phyloP scores from a whole-genome alignment of 306 rosid species.

The Lathyrus tuberosus region DNA sequence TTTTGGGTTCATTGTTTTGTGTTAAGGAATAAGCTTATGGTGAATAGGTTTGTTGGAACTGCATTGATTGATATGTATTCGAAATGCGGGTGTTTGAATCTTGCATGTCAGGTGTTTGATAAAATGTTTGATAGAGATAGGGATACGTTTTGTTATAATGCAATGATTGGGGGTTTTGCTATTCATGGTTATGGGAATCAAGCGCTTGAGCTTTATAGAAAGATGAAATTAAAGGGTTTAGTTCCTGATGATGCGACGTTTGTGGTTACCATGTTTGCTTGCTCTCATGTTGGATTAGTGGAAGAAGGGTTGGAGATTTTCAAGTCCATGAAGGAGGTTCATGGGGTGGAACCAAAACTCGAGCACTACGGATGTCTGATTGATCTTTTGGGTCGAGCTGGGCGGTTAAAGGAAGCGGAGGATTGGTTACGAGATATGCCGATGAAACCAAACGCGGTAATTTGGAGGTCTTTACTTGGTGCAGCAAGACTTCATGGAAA shows the following conservation, averaged over 20 bases:
- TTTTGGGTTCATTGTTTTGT: slow-evolving; percentile 47
- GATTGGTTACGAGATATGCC: slow-evolving; percentile 46
- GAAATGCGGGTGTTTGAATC: slow-evolving; percentile 49
- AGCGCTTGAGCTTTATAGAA: slow-evolving; percentile 49
- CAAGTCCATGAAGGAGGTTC: slow-evolving; percentile 40
- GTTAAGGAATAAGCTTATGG: slow-evolving; percentile 41
- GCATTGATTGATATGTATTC: slow-evolving; percentile 50
- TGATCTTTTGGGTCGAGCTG: slow-evolving; percentile 52
- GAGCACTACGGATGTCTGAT: slow-evolving; percentile 53
- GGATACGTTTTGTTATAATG: slow-evolving; percentile 48
- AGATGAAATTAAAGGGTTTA: slow-evolving; percentile 40
- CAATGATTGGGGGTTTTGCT: slow-evolving; percentile 54
- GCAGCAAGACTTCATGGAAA: slow-evolving; percentile 53
- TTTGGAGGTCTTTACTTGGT: slow-evolving; percentile 60
- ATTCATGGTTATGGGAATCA: slow-evolving; percentile 48
- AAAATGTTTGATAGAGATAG: slow-evolving; percentile 36
- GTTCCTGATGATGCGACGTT: slow-evolving; percentile 49
- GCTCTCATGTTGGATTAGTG: slow-evolving; percentile 52
- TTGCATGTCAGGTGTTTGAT: slow-evolving; percentile 53
- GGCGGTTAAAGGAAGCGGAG: slow-evolving; percentile 52
- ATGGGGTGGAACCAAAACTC: slow-evolving; percentile 46
- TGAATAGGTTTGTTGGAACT: slow-evolving; percentile 53
- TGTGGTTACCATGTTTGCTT: slow-evolving; percentile 50
- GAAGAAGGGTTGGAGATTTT: slow-evolving; percentile 47
- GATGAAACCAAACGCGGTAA: slow-evolving; percentile 51